These are phyloP conservation scores for Pichia thaimueangensis DNA, from an alignment of 805 yeast species.

Conservation along the genomic window DNA sequence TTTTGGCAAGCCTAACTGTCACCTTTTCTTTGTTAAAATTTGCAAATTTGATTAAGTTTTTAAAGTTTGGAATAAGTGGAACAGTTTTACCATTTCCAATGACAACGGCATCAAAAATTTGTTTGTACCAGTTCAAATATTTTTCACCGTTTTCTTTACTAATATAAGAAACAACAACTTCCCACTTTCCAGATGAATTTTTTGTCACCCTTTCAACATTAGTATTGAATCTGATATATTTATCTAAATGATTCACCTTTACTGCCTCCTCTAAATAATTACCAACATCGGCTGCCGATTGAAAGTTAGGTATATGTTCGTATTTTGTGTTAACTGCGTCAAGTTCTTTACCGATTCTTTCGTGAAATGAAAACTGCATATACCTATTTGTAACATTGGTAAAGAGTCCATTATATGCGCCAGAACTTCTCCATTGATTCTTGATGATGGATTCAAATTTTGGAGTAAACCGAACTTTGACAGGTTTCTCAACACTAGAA, in stretches of 20 bases:
- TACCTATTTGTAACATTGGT: slow-evolving; percentile 39
- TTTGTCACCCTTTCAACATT: slow-evolving; percentile 36
- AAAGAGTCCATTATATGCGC: slow-evolving; percentile 33
- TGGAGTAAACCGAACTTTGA: background rate
- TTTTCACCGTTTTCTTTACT: slow-evolving; percentile 8
- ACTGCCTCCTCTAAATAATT: slow-evolving; percentile 15
- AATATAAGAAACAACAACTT: slow-evolving; percentile 15
- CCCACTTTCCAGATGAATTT: slow-evolving; percentile 33
- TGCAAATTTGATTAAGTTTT: slow-evolving; percentile 30
- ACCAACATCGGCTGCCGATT: slow-evolving; percentile 27
- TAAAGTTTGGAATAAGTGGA: slow-evolving; percentile 51
- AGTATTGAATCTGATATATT: slow-evolving; percentile 34
- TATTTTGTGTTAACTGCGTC: slow-evolving; percentile 9
- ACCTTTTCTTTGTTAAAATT: slow-evolving; percentile 34
- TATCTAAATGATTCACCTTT: slow-evolving; percentile 23
- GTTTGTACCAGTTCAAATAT: slow-evolving; percentile 35
- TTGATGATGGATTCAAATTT: background rate
- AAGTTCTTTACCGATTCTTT: slow-evolving; percentile 8
- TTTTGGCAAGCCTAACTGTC: slow-evolving; percentile 48
- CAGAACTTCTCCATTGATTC: slow-evolving; percentile 35
- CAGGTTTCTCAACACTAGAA: slow-evolving; percentile 32
- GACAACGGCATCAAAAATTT: slow-evolving; percentile 53
- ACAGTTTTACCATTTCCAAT: slow-evolving; percentile 58
- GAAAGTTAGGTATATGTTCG: slow-evolving; percentile 11
- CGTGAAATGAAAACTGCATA: slow-evolving; percentile 35